Base-by-base conservation (phyloP, 768 basidiomycete genomes). In the Glaciozyma martinii region DNA sequence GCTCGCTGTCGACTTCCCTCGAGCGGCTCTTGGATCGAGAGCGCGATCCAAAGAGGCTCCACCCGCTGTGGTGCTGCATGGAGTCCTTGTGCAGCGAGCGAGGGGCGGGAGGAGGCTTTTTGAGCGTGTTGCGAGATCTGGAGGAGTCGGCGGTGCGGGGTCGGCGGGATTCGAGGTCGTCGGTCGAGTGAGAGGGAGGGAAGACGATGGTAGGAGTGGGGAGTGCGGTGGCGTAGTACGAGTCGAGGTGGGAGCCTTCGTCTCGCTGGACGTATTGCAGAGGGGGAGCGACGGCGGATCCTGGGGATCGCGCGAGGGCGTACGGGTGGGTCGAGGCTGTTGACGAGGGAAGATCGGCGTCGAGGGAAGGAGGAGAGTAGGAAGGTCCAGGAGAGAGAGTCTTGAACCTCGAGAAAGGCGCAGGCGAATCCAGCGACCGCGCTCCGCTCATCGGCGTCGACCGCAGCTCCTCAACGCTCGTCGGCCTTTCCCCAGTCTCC, bases 101-200 rank as follows among this genome's bases (percentile, higher is more conserved):
- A 25, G 33, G 33, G 2, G 29, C 23, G 6, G 33, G 9, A 9
- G 61, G 65, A n/a, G 63, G 61, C 37, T 46, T 30, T 27, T 71
- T 66, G 43, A 62, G 62, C 13, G 63, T 66, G 55, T 63, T 61
- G 21, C 71, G 59, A 27, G 50, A 62, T 15, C 44, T 55, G 19
- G 21, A 47, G 0, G 33, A 61, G 54, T 54, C 53, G 25, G 23
- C 27, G 53, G 19, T 27, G 27, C 29, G 53, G 15, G 30, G 29
- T 29, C 53, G 8, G 18, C 1, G 29, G 21, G 30, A 8, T 54
- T 21, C 53, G 53, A 32, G 29, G 5, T 54, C 53, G 30, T 27
- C 30, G 47, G 15, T 16, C 44, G 37, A n/a, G 59, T 21, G 25
- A 37, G n/a, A 9, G 44, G 60, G 59, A 2, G 55, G 32, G 25